Conservation (phyloP, 1,284 basidiomycete species). For the Leccinum griseonigrum region DNA sequence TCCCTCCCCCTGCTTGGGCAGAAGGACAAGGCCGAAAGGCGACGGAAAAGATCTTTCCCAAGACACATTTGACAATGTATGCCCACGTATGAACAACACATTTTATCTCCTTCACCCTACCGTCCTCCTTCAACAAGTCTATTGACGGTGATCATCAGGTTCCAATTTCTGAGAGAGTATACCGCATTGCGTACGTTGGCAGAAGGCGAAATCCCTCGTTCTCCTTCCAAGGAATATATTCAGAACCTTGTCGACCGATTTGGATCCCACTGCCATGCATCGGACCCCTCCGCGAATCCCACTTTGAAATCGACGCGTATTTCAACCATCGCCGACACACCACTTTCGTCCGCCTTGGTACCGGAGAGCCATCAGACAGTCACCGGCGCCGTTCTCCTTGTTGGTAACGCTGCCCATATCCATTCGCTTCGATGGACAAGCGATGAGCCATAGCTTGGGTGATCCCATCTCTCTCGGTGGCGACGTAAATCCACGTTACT, state of each 20-base stretch:
- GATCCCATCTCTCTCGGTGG: neutral
- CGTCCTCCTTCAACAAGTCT: constrained; percentile 15
- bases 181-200: constrained; percentile 29
- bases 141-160: constrained; percentile 6
- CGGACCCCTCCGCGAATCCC: too few species aligned
- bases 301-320: too few species aligned
- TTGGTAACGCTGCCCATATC: constrained; percentile 46
- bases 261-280: too few species aligned
- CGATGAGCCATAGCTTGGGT: neutral
- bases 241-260: too few species aligned
- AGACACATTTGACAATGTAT: constrained; percentile 40
- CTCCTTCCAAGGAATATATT: too few species aligned
- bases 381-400: constrained; percentile 13
- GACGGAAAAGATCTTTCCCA: constrained; percentile 36
- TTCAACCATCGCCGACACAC: too few species aligned
- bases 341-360: neutral
- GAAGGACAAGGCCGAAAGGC: constrained; percentile 34
- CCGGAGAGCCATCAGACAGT: too few species aligned
- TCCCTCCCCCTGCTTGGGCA: constrained; percentile 35
- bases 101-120: constrained; percentile 13
- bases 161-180: neutral
- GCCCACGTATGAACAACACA: constrained; percentile 30
- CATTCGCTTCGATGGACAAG: constrained; percentile 36
- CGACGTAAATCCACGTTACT: neutral
- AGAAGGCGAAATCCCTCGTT: constrained; percentile 26